Evolutionary conservation across 140 eudicot genomes (phyloP).

Genomic region (Ambrosia hybrid): DNA sequence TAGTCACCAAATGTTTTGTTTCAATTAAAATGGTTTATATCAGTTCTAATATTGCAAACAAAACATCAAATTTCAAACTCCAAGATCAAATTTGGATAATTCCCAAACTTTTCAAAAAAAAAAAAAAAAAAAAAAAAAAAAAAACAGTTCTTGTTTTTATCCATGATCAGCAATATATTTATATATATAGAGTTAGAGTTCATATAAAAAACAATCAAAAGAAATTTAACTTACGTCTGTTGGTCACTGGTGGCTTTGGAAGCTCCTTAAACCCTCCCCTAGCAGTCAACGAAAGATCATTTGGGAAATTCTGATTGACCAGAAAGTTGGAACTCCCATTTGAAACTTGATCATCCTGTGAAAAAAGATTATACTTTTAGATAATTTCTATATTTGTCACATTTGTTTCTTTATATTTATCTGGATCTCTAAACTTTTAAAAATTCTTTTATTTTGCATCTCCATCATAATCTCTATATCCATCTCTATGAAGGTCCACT

Average conservation of each 20-base stretch:
- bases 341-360: constrained; percentile 52
- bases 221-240: constrained; percentile 51
- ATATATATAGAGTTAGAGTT: background rate
- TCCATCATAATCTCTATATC: no score
- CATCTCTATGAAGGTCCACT: no score
- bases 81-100: background rate
- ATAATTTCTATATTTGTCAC: background rate
- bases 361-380: background rate
- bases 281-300: constrained; percentile 28
- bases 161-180: background rate
- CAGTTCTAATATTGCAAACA: background rate
- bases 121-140: no score
- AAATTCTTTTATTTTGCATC: no score
- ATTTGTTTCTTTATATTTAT: no score
- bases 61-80: background rate
- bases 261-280: constrained; percentile 51
- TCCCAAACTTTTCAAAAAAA: background rate
- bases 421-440: no score
- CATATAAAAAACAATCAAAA: background rate
- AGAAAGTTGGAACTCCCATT: constrained; percentile 51
- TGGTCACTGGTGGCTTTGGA: constrained; percentile 58
- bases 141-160: background rate
- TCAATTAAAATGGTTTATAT: background rate
- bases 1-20: background rate
- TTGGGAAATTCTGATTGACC: constrained; percentile 41